Conservation (phyloP, 768 basidiomycete genomes). For the Tulasnella sp. region DNA sequence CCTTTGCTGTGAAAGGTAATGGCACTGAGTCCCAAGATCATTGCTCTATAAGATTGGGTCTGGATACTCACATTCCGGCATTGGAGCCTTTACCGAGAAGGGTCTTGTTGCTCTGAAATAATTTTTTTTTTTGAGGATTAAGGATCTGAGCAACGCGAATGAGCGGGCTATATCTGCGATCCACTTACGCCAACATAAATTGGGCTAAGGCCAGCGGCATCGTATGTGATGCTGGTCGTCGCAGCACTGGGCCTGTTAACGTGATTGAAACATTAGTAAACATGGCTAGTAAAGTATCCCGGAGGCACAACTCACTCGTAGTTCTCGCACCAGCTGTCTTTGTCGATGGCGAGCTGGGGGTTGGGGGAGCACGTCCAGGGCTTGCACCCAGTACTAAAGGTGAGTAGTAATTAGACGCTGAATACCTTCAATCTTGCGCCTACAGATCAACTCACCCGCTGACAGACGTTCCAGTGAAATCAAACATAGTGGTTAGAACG, state of each 20-base stretch:
- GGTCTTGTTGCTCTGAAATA: constrained; percentile 6
- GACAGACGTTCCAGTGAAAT: constrained; percentile 4
- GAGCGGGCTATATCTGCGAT: not conserved
- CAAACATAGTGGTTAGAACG: constrained; percentile 1
- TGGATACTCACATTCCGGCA: constrained; percentile 10
- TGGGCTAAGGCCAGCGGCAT: not conserved
- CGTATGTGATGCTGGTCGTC: too few relatives aligned
- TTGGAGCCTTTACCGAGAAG: constrained; percentile 8
- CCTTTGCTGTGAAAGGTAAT: not conserved
- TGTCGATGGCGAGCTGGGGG: constrained; percentile 7
- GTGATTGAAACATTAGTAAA: too few relatives aligned
- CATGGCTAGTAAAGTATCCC: too few relatives aligned
- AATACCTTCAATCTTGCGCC: too few relatives aligned
- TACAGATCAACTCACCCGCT: too few relatives aligned
- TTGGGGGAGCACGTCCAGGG: constrained; percentile 14
- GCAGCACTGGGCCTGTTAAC: too few relatives aligned
- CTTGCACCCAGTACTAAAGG: constrained; percentile 5
- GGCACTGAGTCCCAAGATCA: too few relatives aligned
- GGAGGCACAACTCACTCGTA: not conserved
- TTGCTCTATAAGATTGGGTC: too few relatives aligned
- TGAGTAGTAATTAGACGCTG: too few relatives aligned
- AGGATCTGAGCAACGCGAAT: not conserved
- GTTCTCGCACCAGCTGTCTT: constrained; percentile 11
- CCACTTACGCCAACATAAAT: not conserved
- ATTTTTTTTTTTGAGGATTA: too few relatives aligned